Evolutionary conservation across 306 rosid genomes (phyloP), one percentile per base, ranked within the genome.

Genomic region (Lathyrus aphaca): DNA sequence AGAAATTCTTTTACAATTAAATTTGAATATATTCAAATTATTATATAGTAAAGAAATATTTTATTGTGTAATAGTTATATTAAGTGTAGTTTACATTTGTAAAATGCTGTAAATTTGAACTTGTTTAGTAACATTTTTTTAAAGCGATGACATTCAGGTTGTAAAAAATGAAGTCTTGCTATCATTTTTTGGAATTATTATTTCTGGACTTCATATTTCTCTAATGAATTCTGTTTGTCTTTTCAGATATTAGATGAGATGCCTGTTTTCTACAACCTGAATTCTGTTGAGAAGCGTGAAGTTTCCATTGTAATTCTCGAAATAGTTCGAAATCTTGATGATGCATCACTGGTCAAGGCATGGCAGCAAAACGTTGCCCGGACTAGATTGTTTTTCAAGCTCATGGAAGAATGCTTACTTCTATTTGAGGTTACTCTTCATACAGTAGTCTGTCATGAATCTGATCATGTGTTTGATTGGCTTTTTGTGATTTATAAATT

Each of bases 331-430:
- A 90, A 91, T 78, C 97, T 94, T 69, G 98, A 94, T 73, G 98
- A 88, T 75, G 76, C 84, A 65, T 90, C 98, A 61, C 96, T 94
- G 69, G 83, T 82, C 67, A 94, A 94, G 86, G 95, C 98, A 58
- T 94, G 98, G 97, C 96, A 94, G 75, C 97, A 87, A 80, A 90
- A 89, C 87, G 84, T 94, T 67, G 97, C 98, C 17, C 82, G 98
- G 58, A 94, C 98, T 61, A 88, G 97, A 91, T 87, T 90, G 75
- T 94, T 94, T 78, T 94, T 94, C 86, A 94, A 91, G 86, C 97
- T 94, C 78, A 82, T 94, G 96, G 98, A 94, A 78, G 98, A 94
- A 77, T 78, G 89, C 87, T 78, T 91, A 74, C 78, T 84, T 77
- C 89, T 87, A 57, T 94, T 94, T 77, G 98, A 94, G 98, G 98